phyloP scores from a whole-genome alignment of 805 yeast genomes.

The Suhomyces xylopsoci region DNA sequence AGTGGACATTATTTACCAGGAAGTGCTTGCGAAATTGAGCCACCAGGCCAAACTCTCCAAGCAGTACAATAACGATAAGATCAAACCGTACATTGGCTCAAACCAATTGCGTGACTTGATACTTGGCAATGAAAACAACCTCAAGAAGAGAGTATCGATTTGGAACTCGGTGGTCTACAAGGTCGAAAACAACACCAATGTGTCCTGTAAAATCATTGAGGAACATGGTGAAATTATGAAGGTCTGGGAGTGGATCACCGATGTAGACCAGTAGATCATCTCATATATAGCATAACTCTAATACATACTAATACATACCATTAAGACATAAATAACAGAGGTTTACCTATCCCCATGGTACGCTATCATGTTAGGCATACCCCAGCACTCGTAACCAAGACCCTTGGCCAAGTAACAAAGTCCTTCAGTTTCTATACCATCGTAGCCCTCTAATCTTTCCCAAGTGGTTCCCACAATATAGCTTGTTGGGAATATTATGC shows the following conservation, averaged over 20 bases:
- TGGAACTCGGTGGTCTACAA: slow-evolving; percentile 58
- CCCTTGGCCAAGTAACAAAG: slow-evolving; percentile 45
- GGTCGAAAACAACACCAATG: slow-evolving; percentile 65
- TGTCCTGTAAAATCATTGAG: slow-evolving; percentile 62
- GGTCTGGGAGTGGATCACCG: slow-evolving; percentile 82
- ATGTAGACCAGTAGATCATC: slow-evolving; percentile 7
- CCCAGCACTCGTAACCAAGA: slow-evolving; percentile 48
- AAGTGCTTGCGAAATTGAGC: slow-evolving; percentile 50
- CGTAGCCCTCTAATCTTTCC: slow-evolving; percentile 47
- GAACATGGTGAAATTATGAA: slow-evolving; percentile 83
- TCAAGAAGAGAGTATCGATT: slow-evolving; percentile 33
- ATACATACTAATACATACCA: not conserved
- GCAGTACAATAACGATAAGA: slow-evolving; percentile 25
- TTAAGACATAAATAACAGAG: not conserved
- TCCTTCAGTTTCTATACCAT: slow-evolving; percentile 56
- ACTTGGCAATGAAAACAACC: slow-evolving; percentile 39
- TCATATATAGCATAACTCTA: not conserved
- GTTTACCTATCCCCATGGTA: slow-evolving; percentile 32
- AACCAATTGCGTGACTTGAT: slow-evolving; percentile 71
- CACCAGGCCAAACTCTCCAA: slow-evolving; percentile 17
- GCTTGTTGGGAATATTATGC: slow-evolving; percentile 44
- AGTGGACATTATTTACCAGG: slow-evolving; percentile 44
- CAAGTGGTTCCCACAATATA: slow-evolving; percentile 47
- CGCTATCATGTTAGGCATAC: slow-evolving; percentile 46
- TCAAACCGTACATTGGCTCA: slow-evolving; percentile 54